phyloP scores from a whole-genome alignment of 1,139 yeast genomes.

The Hansenula sp. region DNA sequence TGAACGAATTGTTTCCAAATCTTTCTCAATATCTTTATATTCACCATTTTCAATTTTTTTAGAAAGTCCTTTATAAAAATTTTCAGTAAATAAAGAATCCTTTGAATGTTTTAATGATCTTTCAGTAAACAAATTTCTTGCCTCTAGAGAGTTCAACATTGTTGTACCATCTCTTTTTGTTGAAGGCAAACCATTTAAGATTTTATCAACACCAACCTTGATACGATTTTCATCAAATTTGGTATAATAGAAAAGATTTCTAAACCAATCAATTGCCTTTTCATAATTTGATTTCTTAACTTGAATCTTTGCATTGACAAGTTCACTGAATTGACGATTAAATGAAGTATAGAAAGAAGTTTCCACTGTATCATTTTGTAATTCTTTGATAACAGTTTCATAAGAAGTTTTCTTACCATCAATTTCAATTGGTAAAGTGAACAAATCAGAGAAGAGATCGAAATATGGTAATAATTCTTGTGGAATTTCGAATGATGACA shows the following conservation, averaged over 20 bases:
- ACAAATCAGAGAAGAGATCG: constrained; percentile 60
- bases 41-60: constrained; percentile 49
- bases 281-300: constrained; percentile 60
- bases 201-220: constrained; percentile 65
- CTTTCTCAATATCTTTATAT: constrained; percentile 41
- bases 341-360: constrained; percentile 53
- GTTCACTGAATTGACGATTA: constrained; percentile 60
- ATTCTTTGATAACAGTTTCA: constrained; percentile 67
- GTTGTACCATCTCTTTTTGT: constrained; percentile 73
- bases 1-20: constrained; percentile 52
- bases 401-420: constrained; percentile 57
- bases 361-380: constrained; percentile 72
- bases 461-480: constrained; percentile 59
- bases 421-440: constrained; percentile 66
- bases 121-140: constrained; percentile 47
- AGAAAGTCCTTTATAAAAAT: constrained; percentile 46
- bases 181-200: constrained; percentile 73
- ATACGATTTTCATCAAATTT: constrained; percentile 73
- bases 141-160: constrained; percentile 62
- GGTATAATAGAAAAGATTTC: constrained; percentile 56
- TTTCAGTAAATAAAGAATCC: constrained; percentile 63
- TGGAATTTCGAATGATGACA: constrained; percentile 62
- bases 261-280: constrained; percentile 73
- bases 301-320: constrained; percentile 56
- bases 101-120: constrained; percentile 64